Base-by-base conservation (phyloP, 306 rosid genomes). In the Oemleria cerasiformis region DNA sequence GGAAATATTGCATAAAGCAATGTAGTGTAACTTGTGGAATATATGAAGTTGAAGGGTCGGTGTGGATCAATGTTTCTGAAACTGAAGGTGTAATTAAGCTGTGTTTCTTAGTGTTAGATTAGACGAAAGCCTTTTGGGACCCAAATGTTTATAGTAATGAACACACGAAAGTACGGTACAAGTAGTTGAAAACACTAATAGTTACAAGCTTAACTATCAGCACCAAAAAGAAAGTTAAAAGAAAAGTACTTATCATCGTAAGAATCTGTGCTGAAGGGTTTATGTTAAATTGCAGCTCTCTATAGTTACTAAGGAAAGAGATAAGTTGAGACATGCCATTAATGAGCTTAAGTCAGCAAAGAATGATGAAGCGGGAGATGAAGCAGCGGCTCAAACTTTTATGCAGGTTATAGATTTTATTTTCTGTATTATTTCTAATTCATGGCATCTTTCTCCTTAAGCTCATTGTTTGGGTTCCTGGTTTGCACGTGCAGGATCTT, bases 301-400 rank as follows among this genome's bases (percentile, higher is more conserved):
- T 60, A 63, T 79, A 63, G 91, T 86, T 72, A 78, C 95, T 11
- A 91, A 89, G 75, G 98, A 94, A 79, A 91, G 91, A 72, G 88
- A 91, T 72, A 82, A 79, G 74, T 80, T 94, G 78, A 82, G 78
- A 86, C 84, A 78, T 74, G 54, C 77, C 57, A 70, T 86, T 59
- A 83, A 77, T 60, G 85, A 80, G 45, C 69, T 75, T 54, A 85
- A 70, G 77, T 59, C 21, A 64, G 75, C 66, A 77, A 83, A 85
- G 79, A 84, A 67, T 65, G 82, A 75, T 38, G 92, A 74, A 71
- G 76, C 80, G 41, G 88, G 80, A 69, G 82, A 81, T 64, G 84
- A 74, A 73, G 69, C 78, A 64, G 79, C 72, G 40, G 76, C 71
- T 82, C 85, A 64, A 75, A 74, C 66, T 48, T 72, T 84, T 72